Percentiles rank a stretch among this genome's conserved stretches.
Evolutionary conservation across 345 rosid genomes (phyloP).

Genomic region (Trapa incisa): DNA sequence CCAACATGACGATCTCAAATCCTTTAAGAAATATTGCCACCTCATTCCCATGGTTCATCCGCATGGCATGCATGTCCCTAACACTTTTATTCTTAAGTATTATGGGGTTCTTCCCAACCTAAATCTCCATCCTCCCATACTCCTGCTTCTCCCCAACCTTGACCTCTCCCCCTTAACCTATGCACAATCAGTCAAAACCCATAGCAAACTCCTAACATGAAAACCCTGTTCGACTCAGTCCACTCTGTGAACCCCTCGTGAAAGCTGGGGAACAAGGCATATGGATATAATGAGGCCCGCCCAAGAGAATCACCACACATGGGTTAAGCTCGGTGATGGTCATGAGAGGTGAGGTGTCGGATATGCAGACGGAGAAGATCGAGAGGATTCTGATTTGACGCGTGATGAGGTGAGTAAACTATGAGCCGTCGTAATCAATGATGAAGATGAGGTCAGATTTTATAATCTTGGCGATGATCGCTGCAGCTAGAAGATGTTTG

Average conservation of each 20-base stretch:
- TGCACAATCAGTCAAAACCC: conserved; percentile 78
- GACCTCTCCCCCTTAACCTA: conserved; percentile 54
- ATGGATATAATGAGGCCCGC: conserved; percentile 88
- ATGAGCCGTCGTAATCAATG: conserved; percentile 85
- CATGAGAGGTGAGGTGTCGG: conserved; percentile 65
- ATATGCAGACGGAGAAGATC: conserved; percentile 72
- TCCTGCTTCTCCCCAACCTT: conserved; percentile 67
- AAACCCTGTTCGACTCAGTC: conserved; percentile 42
- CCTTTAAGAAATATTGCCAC: conserved; percentile 56
- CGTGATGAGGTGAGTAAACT: conserved; percentile 85
- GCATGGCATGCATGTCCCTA: conserved; percentile 66
- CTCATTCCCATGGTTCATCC: conserved; percentile 99
- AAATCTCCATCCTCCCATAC: conserved; percentile 93
- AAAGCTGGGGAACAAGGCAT: conserved; percentile 47
- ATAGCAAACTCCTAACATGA: conserved; percentile 71
- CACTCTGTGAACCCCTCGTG: conserved; percentile 51
- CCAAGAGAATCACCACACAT: conserved; percentile 74
- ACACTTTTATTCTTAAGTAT: conserved; percentile 44
- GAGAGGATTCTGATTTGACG: conserved; percentile 83
- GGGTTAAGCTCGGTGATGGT: conserved; percentile 50
- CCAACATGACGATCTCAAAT: conserved; percentile 63
- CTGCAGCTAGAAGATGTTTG: neutral
- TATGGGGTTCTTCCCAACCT: conserved; percentile 35
- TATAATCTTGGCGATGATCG: conserved; percentile 29
- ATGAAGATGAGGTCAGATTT: conserved; percentile 66